Base-by-base conservation (phyloP, 1,284 basidiomycete species). In the Wallemia ichthyophaga region DNA sequence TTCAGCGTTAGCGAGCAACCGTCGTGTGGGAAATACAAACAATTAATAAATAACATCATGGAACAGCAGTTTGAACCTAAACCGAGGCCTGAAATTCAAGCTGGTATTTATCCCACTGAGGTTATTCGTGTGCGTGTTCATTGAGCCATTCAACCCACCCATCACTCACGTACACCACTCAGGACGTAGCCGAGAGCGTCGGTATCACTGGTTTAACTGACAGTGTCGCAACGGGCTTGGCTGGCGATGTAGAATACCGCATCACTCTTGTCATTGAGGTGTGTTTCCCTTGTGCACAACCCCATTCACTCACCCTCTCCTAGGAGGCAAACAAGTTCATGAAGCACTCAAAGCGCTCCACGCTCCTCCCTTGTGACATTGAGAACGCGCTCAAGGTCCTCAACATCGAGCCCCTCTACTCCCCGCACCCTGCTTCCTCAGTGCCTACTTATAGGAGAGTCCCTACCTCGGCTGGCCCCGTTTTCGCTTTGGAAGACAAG, bases 291-390 rank as follows among this genome's bases (percentile, higher is more conserved):
- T 37, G 27, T 56, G 5, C 55, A 27, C 25, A 13, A 2, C 25
- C 25, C 15, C 25, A 13, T 17, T 56, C 7, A 55, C 21, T n/a
- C 7, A 25, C 55, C 25, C 58, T 13, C 17, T 13, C 66, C 23
- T 70, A 92, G 81, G 91, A 96, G 75, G 89, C 92, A 11, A 80
- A 86, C 25, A 85, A 89, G 62, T 98, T 94, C 70, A 96, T 95
- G 85, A 78, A 88, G 25, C 91, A 98, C 69, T 83, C 85, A 1
- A 80, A 86, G 62, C 76, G 92, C 60, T 84, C 83, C 26, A 84
- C 82, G 0, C 75, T 98, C 67, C 83, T 81, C 15, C 86, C 87
- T 1, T 76, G 81, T 24, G 92, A 99, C 71, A 80, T 98, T 58
- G 89, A 96, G 69, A 80, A 88, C 64, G 94, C 92, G 1, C 75